Percentiles rank a stretch among this genome's conserved stretches.
These are phyloP conservation scores for Cynanchum wilfordii DNA, from an alignment of 257 asterid genomes.

Conservation along the genomic window DNA sequence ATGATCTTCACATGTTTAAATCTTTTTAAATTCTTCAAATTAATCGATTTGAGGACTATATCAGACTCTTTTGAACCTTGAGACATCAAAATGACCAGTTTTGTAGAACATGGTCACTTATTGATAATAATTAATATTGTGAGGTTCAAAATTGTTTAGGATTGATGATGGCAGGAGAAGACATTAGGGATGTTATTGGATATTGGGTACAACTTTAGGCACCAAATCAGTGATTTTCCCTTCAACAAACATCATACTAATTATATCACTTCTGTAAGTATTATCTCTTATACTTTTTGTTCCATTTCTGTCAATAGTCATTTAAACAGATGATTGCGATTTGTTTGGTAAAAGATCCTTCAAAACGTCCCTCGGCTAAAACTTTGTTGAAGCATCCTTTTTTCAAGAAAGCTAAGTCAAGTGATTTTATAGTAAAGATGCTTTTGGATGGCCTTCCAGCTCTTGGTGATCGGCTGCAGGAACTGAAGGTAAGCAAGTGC, in stretches of 20 bases:
- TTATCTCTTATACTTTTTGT: constrained; percentile 14
- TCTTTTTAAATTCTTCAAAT: too few species aligned
- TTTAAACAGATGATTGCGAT: constrained; percentile 95
- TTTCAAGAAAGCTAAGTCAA: constrained; percentile 94
- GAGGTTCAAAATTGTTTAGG: too few species aligned
- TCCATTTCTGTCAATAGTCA: constrained; percentile 50
- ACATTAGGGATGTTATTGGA: too few species aligned
- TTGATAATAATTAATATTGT: too few species aligned
- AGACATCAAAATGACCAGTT: too few species aligned
- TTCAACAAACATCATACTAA: background rate
- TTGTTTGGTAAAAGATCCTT: constrained; percentile 97
- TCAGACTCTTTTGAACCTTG: too few species aligned
- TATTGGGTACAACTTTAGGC: too few species aligned
- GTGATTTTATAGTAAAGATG: constrained; percentile 63
- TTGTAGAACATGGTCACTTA: too few species aligned
- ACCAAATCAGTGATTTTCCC: too few species aligned
- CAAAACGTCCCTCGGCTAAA: constrained; percentile 87
- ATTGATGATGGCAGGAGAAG: too few species aligned
- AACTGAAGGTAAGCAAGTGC: constrained; percentile 57
- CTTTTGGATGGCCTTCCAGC: constrained; percentile 90
- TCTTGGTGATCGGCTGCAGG: constrained; percentile 82
- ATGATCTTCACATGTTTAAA: too few species aligned
- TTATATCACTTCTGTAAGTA: background rate
- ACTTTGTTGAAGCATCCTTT: constrained; percentile 77
- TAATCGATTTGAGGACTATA: too few species aligned